These are phyloP conservation scores for Warburgia ugandensis DNA, from an alignment of 164 flowering plant species.

Conservation along the genomic window DNA sequence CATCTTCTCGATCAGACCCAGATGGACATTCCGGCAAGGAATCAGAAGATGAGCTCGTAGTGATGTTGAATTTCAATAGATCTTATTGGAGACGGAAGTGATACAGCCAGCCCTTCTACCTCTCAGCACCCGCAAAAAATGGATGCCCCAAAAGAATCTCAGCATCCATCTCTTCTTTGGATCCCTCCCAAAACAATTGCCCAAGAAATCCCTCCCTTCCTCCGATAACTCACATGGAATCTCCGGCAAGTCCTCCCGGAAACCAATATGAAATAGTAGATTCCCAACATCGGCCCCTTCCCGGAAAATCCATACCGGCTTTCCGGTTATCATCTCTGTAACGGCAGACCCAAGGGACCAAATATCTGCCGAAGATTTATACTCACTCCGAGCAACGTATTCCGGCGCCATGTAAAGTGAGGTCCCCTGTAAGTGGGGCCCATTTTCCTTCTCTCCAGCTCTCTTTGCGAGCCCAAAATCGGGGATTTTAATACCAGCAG, in stretches of 20 bases:
- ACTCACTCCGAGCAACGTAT: conserved; percentile 34
- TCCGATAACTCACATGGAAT: conserved; percentile 42
- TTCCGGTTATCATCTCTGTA: conserved; percentile 61
- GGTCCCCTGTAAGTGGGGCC: conserved; percentile 45
- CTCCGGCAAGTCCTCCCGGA: conserved; percentile 43
- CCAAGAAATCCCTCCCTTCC: conserved; percentile 60
- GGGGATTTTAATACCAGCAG: conserved; percentile 46
- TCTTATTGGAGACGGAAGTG: conserved; percentile 35
- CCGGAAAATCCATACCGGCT: conserved; percentile 50
- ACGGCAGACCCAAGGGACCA: conserved; percentile 87
- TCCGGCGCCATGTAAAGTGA: conserved; percentile 83
- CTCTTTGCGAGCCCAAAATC: conserved; percentile 79
- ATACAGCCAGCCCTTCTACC: background rate
- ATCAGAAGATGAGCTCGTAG: background rate
- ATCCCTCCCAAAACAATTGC: conserved; percentile 55
- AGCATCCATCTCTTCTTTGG: conserved; percentile 65
- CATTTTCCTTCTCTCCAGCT: conserved; percentile 22
- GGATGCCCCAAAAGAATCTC: conserved; percentile 72
- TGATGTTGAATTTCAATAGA: background rate
- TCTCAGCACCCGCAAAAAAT: conserved; percentile 22
- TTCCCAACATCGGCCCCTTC: too few species aligned
- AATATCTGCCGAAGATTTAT: conserved; percentile 52
- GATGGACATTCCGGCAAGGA: background rate
- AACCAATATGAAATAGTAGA: conserved; percentile 45
- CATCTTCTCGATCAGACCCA: background rate